These are phyloP conservation scores for Thamnidium elegans DNA, from an alignment of 192 early-diverging fungal species.

Conservation along the genomic window DNA sequence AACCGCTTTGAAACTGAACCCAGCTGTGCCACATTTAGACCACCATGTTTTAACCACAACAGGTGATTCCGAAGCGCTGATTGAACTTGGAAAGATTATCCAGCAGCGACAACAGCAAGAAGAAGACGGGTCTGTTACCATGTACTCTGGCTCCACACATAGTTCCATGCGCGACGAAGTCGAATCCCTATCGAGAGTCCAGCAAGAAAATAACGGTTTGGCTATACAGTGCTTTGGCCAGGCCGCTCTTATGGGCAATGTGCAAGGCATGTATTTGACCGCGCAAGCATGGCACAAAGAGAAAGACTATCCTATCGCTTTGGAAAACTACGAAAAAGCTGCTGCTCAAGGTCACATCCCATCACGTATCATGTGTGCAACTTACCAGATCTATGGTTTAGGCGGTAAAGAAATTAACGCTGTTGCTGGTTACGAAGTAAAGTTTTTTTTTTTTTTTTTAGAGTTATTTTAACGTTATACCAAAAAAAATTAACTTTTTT, in stretches of 20 bases:
- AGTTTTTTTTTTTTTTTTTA: too few species aligned
- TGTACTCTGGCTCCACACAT: neutral
- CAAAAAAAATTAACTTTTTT: neutral
- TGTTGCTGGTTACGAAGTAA: constrained; percentile 23
- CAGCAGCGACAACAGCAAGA: constrained; percentile 3
- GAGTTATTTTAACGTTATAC: neutral
- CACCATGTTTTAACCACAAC: neutral
- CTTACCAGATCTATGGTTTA: constrained; percentile 24
- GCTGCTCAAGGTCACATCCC: constrained; percentile 22
- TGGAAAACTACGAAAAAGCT: constrained; percentile 28
- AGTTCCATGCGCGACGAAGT: neutral
- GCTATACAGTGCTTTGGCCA: constrained; percentile 23
- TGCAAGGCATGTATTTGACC: constrained; percentile 29
- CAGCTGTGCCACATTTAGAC: constrained; percentile 9
- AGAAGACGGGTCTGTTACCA: neutral
- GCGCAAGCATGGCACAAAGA: constrained; percentile 25
- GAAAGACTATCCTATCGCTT: constrained; percentile 25
- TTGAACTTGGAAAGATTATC: constrained; percentile 22
- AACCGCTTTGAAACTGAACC: constrained; percentile 15
- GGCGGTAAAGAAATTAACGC: constrained; percentile 20
- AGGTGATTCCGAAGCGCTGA: constrained; percentile 27
- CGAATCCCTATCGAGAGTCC: constrained; percentile 6
- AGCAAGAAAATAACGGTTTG: constrained; percentile 8
- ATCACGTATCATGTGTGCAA: constrained; percentile 29
- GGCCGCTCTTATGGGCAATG: constrained; percentile 30